Percentiles rank a stretch among this genome's conserved stretches.
phyloP scores from a whole-genome alignment of 768 basidiomycete species.

The Thelephora aurantiotincta region DNA sequence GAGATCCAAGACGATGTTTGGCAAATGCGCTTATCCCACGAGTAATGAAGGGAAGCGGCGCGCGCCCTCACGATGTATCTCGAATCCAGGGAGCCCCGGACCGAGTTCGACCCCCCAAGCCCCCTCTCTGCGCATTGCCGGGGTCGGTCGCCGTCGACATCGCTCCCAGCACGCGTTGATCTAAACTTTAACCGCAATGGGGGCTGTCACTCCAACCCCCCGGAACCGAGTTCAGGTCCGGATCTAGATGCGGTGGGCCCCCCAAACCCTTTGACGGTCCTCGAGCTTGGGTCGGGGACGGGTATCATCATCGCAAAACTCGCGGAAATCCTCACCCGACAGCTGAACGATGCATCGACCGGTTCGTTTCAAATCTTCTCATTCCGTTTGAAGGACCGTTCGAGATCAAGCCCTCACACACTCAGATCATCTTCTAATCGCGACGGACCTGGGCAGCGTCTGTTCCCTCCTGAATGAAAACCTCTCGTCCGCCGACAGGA shows the following conservation, averaged over 20 bases:
- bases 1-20: slow-evolving; percentile 4
- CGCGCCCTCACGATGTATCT: slow-evolving; percentile 47
- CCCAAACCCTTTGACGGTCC: slow-evolving; percentile 18
- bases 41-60: slow-evolving; percentile 52
- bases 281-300: slow-evolving; percentile 76
- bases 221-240: not conserved
- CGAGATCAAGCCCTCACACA: too few species aligned
- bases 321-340: slow-evolving; percentile 19
- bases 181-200: not conserved
- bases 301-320: slow-evolving; percentile 42
- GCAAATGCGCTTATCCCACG: not conserved
- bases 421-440: slow-evolving; percentile 20
- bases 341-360: too few species aligned
- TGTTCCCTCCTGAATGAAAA: slow-evolving; percentile 33
- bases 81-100: slow-evolving; percentile 14
- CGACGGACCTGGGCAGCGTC: slow-evolving; percentile 74
- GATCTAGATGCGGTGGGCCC: too few species aligned
- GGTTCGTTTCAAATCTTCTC: too few species aligned
- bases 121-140: slow-evolving; percentile 20
- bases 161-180: not conserved
- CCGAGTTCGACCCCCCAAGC: slow-evolving; percentile 39
- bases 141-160: not conserved
- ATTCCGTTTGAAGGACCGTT: too few species aligned
- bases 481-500: slow-evolving; percentile 7
- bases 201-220: not conserved